Conservation (phyloP, 768 basidiomycete species). For the Suillus lakei region DNA sequence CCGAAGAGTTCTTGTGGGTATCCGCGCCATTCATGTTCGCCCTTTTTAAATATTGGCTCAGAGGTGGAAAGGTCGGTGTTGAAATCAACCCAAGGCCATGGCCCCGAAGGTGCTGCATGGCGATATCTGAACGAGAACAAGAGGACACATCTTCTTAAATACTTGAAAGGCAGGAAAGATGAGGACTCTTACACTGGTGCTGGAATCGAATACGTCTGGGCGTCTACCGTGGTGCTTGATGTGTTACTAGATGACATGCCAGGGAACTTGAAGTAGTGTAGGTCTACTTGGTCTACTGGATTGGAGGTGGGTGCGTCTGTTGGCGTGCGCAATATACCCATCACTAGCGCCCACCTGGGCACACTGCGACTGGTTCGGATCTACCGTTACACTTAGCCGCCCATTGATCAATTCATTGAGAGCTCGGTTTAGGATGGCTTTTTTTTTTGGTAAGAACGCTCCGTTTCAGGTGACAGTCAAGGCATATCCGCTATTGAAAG, state of each 20-base stretch:
- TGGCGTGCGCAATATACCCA: background rate
- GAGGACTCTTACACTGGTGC: background rate
- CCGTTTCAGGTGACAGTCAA: too few species aligned
- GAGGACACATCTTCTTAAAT: background rate
- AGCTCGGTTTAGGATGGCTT: too few species aligned
- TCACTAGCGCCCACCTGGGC: too few species aligned
- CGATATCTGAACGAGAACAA: conserved; percentile 29
- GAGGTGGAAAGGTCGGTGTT: conserved; percentile 23
- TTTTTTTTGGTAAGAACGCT: too few species aligned
- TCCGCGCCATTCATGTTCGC: conserved; percentile 29
- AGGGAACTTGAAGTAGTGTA: too few species aligned
- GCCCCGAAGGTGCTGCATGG: conserved; percentile 43
- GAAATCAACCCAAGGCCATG: conserved; percentile 49
- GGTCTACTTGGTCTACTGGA: background rate
- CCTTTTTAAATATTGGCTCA: background rate
- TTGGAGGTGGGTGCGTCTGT: background rate
- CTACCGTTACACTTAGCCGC: too few species aligned
- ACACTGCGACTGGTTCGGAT: too few species aligned
- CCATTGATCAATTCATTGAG: too few species aligned
- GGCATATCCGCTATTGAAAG: too few species aligned
- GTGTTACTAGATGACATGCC: too few species aligned
- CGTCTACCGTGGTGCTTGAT: background rate
- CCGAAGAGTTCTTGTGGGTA: conserved; percentile 60
- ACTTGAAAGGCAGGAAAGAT: background rate
- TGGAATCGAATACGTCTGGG: background rate